A percentile compares a stretch with the other conserved stretches of the same genome.
Conservation (phyloP, 1,284 basidiomycete genomes). For the Spongiforma sp. region DNA sequence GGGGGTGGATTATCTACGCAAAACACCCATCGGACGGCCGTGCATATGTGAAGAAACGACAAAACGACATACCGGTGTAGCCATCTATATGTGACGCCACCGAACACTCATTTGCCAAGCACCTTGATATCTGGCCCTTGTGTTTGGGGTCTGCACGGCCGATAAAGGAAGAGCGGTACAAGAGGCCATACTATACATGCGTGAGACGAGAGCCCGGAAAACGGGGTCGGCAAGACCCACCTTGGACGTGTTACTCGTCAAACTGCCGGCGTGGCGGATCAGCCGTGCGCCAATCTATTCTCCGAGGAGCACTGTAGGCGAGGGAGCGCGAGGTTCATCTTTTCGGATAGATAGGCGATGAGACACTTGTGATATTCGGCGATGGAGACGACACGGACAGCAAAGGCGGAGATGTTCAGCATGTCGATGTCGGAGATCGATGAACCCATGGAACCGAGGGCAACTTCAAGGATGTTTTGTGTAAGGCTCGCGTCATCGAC, state of each 20-base stretch:
- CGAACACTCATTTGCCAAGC: slow-evolving; percentile 99
- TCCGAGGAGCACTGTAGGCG: slow-evolving; percentile 92
- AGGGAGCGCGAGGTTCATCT: slow-evolving; percentile 93
- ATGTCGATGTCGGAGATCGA: slow-evolving; percentile 94
- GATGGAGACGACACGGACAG: no score
- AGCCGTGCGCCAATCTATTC: slow-evolving; percentile 95
- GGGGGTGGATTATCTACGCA: slow-evolving; percentile 80
- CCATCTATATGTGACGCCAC: slow-evolving; percentile 99
- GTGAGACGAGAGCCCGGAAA: background rate
- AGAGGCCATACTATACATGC: slow-evolving; percentile 77
- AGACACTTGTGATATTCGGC: no score
- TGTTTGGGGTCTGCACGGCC: slow-evolving; percentile 94
- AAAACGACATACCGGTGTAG: no score
- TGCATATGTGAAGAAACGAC: no score
- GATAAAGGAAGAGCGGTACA: slow-evolving; percentile 97
- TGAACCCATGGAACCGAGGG: slow-evolving; percentile 96
- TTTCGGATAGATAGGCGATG: no score
- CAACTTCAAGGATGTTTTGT: slow-evolving; percentile 94
- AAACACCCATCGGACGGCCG: no score
- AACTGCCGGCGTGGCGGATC: slow-evolving; percentile 97
- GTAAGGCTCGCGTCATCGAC: slow-evolving; percentile 88
- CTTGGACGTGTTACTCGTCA: no score
- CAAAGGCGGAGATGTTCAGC: no score
- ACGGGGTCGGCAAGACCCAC: slow-evolving; percentile 48
- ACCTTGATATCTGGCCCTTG: no score